Evolutionary conservation across 1,284 basidiomycete genomes (phyloP), one percentile per base, ranked within the genome.

Genomic region (Apiotrichum laibachii): DNA sequence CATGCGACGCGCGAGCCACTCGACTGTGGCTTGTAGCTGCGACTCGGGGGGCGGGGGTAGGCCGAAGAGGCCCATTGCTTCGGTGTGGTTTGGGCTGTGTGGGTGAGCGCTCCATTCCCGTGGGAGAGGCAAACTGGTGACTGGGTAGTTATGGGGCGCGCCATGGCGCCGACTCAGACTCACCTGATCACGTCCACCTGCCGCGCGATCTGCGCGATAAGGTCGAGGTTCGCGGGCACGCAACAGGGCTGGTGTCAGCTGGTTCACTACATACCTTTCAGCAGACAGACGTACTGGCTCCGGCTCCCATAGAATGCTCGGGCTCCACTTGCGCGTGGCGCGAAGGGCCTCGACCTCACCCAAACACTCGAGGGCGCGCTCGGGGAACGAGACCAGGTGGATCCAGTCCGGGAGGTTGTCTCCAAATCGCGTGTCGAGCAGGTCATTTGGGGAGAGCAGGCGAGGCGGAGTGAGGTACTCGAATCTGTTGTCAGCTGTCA

Each of bases 21-120:
- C 62, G 45, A 70, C 46, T 6, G 48, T 43, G 22, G 51, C n/a
- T 6, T 44, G 50, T 11, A 59, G 45, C 22, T 46, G 47, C 1
- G 55, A 16, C 2, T 59, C 48, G 11, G 51, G 49, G 31, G 53
- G 59, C 31, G 50, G 50, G n/a, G 56, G 12, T 42, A 61, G 54
- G 45, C 53, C 60, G 44, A 72, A 66, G 21, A 78, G 65, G 2
- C 61, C 49, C 33, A 73, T 56, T 1, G 70, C 69, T 59, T 78
- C 77, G 22, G 70, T 66, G 59, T 78, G 76, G 51, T 78, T 77
- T 11, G 77, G 76, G 34, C 75, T 75, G 26, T 31, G 57, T 50
- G 22, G 34, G 48, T 60, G 16, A 53, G 46, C 16, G 4, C 5
- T 8, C 2, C 22, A 13, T 22, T 18, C 22, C 19, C 26, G 7